These are phyloP conservation scores for Mycena chlorophos DNA, from an alignment of 768 basidiomycete species.

Conservation along the genomic window DNA sequence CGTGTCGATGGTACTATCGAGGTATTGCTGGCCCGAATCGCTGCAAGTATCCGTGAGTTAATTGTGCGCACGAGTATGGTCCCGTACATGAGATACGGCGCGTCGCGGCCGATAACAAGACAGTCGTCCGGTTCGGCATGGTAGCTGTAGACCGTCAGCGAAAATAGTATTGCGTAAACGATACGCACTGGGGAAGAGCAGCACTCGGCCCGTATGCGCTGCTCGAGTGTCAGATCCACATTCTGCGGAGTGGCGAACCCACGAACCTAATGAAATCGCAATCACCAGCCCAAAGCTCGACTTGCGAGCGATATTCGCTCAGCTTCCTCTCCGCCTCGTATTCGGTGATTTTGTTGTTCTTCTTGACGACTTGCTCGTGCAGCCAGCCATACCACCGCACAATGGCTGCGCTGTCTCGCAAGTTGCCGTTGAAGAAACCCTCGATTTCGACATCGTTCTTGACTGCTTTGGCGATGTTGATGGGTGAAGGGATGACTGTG, in stretches of 20 bases:
- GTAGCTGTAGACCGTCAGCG: conserved; percentile 59
- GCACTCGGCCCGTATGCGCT: conserved; percentile 28
- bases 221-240: background rate
- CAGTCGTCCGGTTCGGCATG: conserved; percentile 53
- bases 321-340: conserved; percentile 59
- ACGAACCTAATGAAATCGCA: conserved; percentile 72
- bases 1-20: conserved; percentile 74
- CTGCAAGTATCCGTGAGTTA: conserved; percentile 26
- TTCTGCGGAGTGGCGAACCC: conserved; percentile 58
- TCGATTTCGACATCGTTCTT: conserved; percentile 62
- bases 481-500: conserved; percentile 42
- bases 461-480: conserved; percentile 57
- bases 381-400: conserved; percentile 41
- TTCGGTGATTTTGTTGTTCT: conserved; percentile 16
- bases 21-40: conserved; percentile 73
- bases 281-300: conserved; percentile 63
- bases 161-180: background rate
- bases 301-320: conserved; percentile 56
- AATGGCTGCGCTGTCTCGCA: conserved; percentile 69
- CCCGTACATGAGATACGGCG: conserved; percentile 33
- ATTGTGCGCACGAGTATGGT: background rate
- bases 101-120: conserved; percentile 52
- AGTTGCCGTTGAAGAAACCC: conserved; percentile 66
- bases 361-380: conserved; percentile 21
- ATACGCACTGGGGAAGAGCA: conserved; percentile 17